Evolutionary conservation across 352 stramenopile genomes (phyloP), one percentile per base, ranked within the genome.

Genomic region (Hyaloperonospora arabidopsidis): DNA sequence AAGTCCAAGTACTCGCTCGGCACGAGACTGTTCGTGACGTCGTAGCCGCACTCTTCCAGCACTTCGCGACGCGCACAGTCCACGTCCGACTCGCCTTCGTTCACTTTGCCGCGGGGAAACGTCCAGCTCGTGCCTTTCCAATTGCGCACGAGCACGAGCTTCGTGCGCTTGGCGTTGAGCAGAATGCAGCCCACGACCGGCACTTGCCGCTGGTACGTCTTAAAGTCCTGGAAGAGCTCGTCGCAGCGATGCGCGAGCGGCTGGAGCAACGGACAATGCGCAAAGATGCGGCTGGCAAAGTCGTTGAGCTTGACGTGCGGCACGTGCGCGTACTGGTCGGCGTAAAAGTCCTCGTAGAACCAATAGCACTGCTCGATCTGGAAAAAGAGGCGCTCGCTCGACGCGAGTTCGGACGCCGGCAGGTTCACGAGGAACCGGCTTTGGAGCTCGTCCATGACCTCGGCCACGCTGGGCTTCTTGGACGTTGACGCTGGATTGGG

Each of bases 341-440:
- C 94, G 65, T 97, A 96, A 63, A 97, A 96, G 69, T 98, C 93
- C 63, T 97, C 92, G 71, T 98, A 98, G 73, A 97, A 98, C 93
- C 93, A 98, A 64, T 92, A 97, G 54, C 89, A 96, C 72, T 98
- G 93, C 71, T 98, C 93, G 54, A 98, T 90, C 74, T 98, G 93
- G 73, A 98, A 97, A 71, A 98, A 98, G 19, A 98, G 91, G n/a
- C 92, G 87, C 68, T 96, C 86, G 54, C 79, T 87, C 15, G 85
- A 96, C 12, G 69, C 66, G 41, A 98, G 68, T 70, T 98, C 92
- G 34, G 78, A 89, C 32, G 67, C 63, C 1, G 93, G 93, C 47
- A 98, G 70, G 67, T 97, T 98, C 52, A 98, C 75, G 29, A 98
- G 75, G 70, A 98, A 98, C 32, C 91, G 84, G 39, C 87, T 97